Base-by-base conservation (phyloP, 1,284 basidiomycete genomes). In the Polyporus tsugae region DNA sequence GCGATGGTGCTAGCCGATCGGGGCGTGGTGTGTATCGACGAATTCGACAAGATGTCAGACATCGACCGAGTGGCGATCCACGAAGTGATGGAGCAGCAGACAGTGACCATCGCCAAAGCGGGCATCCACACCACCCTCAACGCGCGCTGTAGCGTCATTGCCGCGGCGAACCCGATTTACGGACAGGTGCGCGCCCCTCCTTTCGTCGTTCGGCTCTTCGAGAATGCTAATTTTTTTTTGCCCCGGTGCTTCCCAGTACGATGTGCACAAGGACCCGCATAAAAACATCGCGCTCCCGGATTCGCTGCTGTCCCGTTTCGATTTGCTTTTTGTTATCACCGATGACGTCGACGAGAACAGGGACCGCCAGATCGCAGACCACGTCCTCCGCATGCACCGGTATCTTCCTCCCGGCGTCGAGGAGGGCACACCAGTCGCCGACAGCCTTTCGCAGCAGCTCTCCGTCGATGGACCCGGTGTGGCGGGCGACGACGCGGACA, bases 21-120 rank as follows among this genome's bases (percentile, higher is more conserved):
- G 70, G 98, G 98, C 25, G 96, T 99, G 15, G 97, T 99, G 59
- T 99, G 97, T 82, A 99, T 99, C 76, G 98, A 99, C 82, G 97
- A 99, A 82, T 99, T 99, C 77, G 97, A 99, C 87, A 99, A 99
- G 81, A 99, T 99, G 97, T 96, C 95, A 39, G 98, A 99, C 76
- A 88, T 98, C 73, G 97, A 99, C 83, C 91, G 98, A 74, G 97
- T 99, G n/a, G 97, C 98, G 38, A 99, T 99, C 75, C 98, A 99
- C 83, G 98, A 99, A 90, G 98, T 99, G 77, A 99, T 99, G 98
- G 97, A 99, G 80, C 96, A 98, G 80, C 97, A 99, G 80, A 99
- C 98, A 0, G 97, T 99, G 63, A 99, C 98, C 1, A 99, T 99
- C 74, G 98, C 98, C 68, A 99, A 99, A 79, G 98, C 98, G 13